phyloP scores from a whole-genome alignment of 352 stramenopile genomes.

The Halophytophthora polymorphica region DNA sequence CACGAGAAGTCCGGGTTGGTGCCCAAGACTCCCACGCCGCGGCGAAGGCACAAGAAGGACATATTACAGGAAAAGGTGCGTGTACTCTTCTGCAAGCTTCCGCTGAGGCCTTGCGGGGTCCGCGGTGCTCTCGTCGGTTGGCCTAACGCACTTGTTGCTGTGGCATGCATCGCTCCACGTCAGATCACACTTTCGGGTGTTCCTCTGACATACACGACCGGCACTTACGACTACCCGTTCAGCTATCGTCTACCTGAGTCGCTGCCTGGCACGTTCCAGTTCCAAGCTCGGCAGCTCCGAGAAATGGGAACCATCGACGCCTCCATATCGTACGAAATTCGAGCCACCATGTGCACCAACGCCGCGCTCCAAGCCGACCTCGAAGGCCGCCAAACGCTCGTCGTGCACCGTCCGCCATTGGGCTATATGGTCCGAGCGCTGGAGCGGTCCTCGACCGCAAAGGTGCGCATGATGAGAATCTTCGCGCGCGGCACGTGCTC shows the following conservation, averaged over 20 bases:
- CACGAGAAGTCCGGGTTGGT: slow-evolving; percentile 4
- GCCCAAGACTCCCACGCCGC: background rate
- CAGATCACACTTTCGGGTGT: slow-evolving; percentile 4
- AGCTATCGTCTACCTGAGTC: slow-evolving; percentile 8
- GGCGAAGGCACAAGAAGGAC: slow-evolving; percentile 8
- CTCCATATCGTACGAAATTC: slow-evolving; percentile 11
- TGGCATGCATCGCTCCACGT: background rate
- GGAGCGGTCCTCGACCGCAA: slow-evolving; percentile 3
- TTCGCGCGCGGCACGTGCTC: slow-evolving; percentile 13
- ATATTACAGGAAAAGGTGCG: background rate
- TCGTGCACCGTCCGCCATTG: background rate
- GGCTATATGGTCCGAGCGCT: background rate
- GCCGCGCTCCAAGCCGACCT: slow-evolving; percentile 3
- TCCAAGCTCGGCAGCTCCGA: slow-evolving; percentile 4
- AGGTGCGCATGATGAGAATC: slow-evolving; percentile 7
- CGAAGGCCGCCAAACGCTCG: slow-evolving; percentile 8
- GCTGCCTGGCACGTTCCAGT: slow-evolving; percentile 6
- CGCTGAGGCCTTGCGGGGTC: background rate
- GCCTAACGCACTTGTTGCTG: no score
- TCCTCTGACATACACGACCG: slow-evolving; percentile 1
- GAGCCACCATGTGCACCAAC: background rate
- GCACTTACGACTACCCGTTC: slow-evolving; percentile 12
- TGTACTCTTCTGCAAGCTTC: background rate
- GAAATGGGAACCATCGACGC: slow-evolving; percentile 12
- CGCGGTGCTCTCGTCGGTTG: no score